Base-by-base conservation (phyloP, 1,139 yeast genomes). In the Geotrichum fermentans region DNA sequence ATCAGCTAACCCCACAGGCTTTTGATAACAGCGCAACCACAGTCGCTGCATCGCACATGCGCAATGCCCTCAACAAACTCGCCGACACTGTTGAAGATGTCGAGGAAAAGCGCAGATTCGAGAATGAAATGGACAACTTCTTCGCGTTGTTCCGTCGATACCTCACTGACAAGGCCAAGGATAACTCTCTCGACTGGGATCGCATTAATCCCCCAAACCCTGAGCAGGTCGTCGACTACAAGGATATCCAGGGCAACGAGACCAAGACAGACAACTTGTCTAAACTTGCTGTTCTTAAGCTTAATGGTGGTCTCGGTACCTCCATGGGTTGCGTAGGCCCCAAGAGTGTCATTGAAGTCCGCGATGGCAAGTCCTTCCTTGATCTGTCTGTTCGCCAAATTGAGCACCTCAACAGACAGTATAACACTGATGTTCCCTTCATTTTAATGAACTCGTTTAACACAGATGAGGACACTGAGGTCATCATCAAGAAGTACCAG, bases 291-390 rank as follows among this genome's bases (percentile, higher is more conserved):
- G 98, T 92, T 43, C 77, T 92, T 69, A 92, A 92, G 73, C 79
- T 92, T 67, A 92, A 92, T 68, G 98, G 98, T 74, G 98, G 98
- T 46, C 77, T 92, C 60, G 98, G 98, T 67, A 92, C 98, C 33
- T 90, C 98, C 16, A 92, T 92, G 98, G 98, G 98, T 51, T 92
- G 98, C 74, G 97, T 92, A 56, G 98, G 98, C 52, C 98, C 98
- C 56, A 92, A 92, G 71, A 86, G 96, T 18, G 95, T 92, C 58
- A 92, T 92, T 67, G 98, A 92, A 73, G 98, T 92, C 46, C 83
- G 98, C 69, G 98, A 92, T 61, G 97, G 98, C 55, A 94, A 92
- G 77, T 86, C 97, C 37, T 92, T 92, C 69, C 78, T 92, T 68
- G 98, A 92, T 68, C 78, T 92, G 61, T 78, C 96, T 42, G 98